Conservation (phyloP, 1,284 basidiomycete species). For the Vanrija sp. region DNA sequence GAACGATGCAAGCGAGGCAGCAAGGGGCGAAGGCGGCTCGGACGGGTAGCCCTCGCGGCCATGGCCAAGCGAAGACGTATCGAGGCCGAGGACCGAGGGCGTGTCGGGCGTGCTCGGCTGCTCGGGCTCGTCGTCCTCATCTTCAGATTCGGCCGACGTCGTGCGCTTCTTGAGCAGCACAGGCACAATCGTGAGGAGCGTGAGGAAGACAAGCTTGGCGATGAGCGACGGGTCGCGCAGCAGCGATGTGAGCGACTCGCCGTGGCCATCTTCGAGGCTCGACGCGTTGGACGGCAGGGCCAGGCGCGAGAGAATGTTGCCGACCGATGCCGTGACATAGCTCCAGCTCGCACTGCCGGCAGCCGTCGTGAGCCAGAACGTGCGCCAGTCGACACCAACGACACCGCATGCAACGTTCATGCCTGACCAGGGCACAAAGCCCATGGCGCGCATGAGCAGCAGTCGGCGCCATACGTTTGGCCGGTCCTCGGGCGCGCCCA, state of each 20-base stretch:
- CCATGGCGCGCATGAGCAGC: conserved; percentile 76
- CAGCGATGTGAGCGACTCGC: conserved; percentile 46
- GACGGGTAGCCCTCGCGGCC: conserved; percentile 6
- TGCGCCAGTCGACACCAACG: conserved; percentile 74
- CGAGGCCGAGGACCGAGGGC: conserved; percentile 10
- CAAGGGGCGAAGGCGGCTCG: conserved; percentile 32
- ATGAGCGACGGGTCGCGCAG: conserved; percentile 49
- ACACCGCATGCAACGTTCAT: conserved; percentile 92
- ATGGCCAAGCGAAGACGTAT: not conserved
- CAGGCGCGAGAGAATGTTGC: conserved; percentile 45
- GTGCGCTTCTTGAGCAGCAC: conserved; percentile 46
- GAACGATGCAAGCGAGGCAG: conserved; percentile 34
- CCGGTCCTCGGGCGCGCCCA: conserved; percentile 25
- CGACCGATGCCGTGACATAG: conserved; percentile 48
- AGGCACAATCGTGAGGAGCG: conserved; percentile 45
- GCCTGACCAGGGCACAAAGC: conserved; percentile 88
- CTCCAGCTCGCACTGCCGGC: conserved; percentile 79
- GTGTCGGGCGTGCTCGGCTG: conserved; percentile 9
- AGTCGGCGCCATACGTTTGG: conserved; percentile 72
- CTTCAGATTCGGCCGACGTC: not conserved
- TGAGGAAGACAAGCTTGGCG: conserved; percentile 47
- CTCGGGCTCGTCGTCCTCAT: conserved; percentile 5
- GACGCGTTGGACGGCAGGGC: conserved; percentile 26
- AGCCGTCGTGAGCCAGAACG: conserved; percentile 74
- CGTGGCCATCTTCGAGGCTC: conserved; percentile 15